Conservation (phyloP, 768 basidiomycete genomes). For the Candolleomyces eurysporus region DNA sequence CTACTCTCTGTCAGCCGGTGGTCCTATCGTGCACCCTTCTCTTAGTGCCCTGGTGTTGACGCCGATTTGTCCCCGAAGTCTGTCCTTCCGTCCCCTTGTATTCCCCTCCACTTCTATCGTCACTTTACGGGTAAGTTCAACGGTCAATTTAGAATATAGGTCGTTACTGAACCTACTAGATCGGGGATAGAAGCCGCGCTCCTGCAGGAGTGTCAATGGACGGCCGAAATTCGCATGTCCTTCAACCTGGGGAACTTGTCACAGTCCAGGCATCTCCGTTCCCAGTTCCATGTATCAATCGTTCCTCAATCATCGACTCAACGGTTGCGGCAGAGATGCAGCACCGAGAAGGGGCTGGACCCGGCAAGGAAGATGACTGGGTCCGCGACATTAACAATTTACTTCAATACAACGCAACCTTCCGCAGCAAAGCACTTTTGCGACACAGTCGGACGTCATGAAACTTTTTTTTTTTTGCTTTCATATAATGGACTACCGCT, state of each 20-base stretch:
- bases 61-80: constrained; percentile 92
- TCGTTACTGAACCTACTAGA: constrained; percentile 39
- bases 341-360: constrained; percentile 63
- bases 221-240: constrained; percentile 78
- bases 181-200: constrained; percentile 81
- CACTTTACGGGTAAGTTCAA: constrained; percentile 60
- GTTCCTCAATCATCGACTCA: constrained; percentile 69
- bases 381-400: constrained; percentile 95
- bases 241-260: constrained; percentile 84
- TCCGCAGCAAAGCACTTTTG: constrained; percentile 84
- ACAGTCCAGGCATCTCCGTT: constrained; percentile 81
- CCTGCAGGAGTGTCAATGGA: constrained; percentile 93
- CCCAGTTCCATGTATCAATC: constrained; percentile 91
- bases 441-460: constrained; percentile 66
- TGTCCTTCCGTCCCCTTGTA: constrained; percentile 89
- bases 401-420: constrained; percentile 92
- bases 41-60: constrained; percentile 88
- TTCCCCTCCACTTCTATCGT: constrained; percentile 81
- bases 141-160: background rate
- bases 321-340: constrained; percentile 38
- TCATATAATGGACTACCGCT: too few species aligned
- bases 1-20: constrained; percentile 93
- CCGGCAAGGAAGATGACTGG: constrained; percentile 90
- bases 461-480: background rate
- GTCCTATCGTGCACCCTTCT: constrained; percentile 94